Percentiles rank a stretch among this genome's conserved stretches.
Conservation (phyloP, 352 stramenopile species). For the Globisporangium acanthophoron region DNA sequence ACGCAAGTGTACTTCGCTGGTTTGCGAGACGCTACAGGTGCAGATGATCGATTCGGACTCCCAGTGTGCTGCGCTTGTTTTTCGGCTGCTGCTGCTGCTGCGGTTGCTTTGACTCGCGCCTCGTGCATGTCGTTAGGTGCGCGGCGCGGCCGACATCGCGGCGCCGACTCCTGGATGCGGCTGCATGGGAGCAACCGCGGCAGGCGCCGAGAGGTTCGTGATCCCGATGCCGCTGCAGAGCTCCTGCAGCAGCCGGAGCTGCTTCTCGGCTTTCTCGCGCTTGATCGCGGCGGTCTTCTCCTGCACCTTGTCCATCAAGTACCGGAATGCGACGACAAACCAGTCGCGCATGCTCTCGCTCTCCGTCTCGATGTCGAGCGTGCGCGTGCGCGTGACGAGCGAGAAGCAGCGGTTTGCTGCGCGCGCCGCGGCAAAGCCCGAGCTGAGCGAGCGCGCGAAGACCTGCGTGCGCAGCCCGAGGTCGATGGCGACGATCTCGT, state of each 20-base stretch:
- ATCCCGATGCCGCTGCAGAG: slow-evolving; percentile 33
- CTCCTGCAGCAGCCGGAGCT: slow-evolving; percentile 73
- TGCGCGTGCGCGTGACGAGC: slow-evolving; percentile 51
- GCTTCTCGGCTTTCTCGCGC: slow-evolving; percentile 70
- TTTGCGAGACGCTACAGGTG: too few species aligned
- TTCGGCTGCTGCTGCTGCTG: too few species aligned
- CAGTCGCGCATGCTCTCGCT: slow-evolving; percentile 77
- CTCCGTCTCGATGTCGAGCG: slow-evolving; percentile 69
- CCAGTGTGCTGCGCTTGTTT: too few species aligned
- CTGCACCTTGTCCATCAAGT: slow-evolving; percentile 80
- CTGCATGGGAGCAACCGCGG: background rate
- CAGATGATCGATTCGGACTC: too few species aligned
- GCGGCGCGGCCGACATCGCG: background rate
- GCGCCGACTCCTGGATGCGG: background rate
- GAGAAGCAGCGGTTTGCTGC: slow-evolving; percentile 58
- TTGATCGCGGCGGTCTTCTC: slow-evolving; percentile 76
- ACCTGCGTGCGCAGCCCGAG: slow-evolving; percentile 57
- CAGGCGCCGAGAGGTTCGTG: background rate
- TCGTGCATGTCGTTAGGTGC: background rate
- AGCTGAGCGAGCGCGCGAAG: slow-evolving; percentile 41
- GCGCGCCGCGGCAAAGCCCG: slow-evolving; percentile 21
- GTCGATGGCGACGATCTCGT: slow-evolving; percentile 60
- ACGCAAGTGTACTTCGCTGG: too few species aligned
- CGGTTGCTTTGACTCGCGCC: too few species aligned
- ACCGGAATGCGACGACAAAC: slow-evolving; percentile 84